Percentiles rank a stretch among this genome's conserved stretches.
These are phyloP conservation scores for Cryptococcus amylolentus DNA, from an alignment of 1,284 basidiomycete species.

Conservation along the genomic window DNA sequence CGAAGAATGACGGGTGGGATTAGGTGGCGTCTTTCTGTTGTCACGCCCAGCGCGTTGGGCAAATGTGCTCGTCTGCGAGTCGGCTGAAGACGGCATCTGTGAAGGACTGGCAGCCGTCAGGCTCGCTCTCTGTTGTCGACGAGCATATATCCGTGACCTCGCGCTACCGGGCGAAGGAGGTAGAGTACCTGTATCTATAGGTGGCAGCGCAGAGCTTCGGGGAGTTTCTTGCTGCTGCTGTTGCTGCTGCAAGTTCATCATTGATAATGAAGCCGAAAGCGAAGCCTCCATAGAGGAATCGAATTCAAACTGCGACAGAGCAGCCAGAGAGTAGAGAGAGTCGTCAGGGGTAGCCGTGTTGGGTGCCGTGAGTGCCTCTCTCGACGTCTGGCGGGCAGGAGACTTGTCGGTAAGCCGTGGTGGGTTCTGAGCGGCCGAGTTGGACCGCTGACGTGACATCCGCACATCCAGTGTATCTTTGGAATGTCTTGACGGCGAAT, in stretches of 20 bases:
- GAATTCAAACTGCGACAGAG: constrained; percentile 39
- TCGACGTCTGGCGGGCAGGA: constrained; percentile 6
- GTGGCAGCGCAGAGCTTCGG: neutral
- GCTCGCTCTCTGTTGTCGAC: constrained; percentile 27
- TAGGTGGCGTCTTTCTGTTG: constrained; percentile 36
- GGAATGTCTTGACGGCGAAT: neutral
- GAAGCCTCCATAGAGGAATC: constrained; percentile 38
- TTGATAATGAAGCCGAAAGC: constrained; percentile 33
- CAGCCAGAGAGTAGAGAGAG: constrained; percentile 21
- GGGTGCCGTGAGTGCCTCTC: constrained; percentile 5
- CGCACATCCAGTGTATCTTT: neutral
- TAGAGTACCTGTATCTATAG: neutral
- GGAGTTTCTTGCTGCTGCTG: constrained; percentile 5
- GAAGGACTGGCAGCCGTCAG: constrained; percentile 3
- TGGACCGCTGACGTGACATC: constrained; percentile 1
- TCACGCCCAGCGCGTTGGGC: constrained; percentile 14
- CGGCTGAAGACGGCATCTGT: constrained; percentile 28
- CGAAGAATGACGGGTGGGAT: constrained; percentile 22
- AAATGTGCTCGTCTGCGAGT: constrained; percentile 24
- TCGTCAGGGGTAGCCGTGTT: constrained; percentile 9
- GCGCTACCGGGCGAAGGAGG: constrained; percentile 35
- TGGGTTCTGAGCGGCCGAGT: constrained; percentile 6
- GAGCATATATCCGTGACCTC: constrained; percentile 39
- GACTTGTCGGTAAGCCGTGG: constrained; percentile 9
- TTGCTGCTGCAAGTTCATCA: constrained; percentile 6